Evolutionary conservation across 805 yeast genomes (phyloP), one percentile per base, ranked within the genome.

Genomic region (Candida berthetii): DNA sequence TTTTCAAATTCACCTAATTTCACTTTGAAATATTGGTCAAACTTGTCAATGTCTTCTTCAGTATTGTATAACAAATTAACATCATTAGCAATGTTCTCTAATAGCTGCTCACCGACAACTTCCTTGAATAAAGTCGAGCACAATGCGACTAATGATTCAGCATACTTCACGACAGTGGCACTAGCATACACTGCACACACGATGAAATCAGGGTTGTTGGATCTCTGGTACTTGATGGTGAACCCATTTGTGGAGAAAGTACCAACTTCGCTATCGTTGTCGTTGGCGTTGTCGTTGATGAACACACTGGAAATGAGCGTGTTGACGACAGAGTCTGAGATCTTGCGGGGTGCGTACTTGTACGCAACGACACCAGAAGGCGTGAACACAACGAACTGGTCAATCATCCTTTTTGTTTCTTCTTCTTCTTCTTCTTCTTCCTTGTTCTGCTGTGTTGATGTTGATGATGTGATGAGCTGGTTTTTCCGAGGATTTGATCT

Each of bases 351-450:
- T 25, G 69, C 65, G 42, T 69, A 58, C 50, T 68, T 67, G 70
- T 72, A 78, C 14, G 71, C 60, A 19, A 79, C 79, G 10, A 69
- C 54, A 1, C 85, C 85, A 9, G 76, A 69, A 1, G 70, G 68
- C 4, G 72, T 64, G 55, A 78, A 76, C 1, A 78, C 65, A 9
- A 69, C 50, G 42, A 75, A 65, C 47, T 68, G 75, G 47, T 74
- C 79, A 36, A 74, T 64, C 78, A 71, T 67, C 15, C 11, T 15
- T 22, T 20, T 16, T 19, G 31, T 9, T 11, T 28, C 20, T 18
- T 32, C 35, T n/a, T n/a, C n/a, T n/a, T n/a, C n/a, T n/a, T n/a
- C n/a, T n/a, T n/a, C n/a, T n/a, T n/a, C n/a, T n/a, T n/a, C n/a
- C n/a, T n/a, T n/a, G n/a, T 27, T 8, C n/a, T 27, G n/a, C n/a